Conservation (phyloP, 2,329 filamentous ascomycete species). For the Acarospora socialis region DNA sequence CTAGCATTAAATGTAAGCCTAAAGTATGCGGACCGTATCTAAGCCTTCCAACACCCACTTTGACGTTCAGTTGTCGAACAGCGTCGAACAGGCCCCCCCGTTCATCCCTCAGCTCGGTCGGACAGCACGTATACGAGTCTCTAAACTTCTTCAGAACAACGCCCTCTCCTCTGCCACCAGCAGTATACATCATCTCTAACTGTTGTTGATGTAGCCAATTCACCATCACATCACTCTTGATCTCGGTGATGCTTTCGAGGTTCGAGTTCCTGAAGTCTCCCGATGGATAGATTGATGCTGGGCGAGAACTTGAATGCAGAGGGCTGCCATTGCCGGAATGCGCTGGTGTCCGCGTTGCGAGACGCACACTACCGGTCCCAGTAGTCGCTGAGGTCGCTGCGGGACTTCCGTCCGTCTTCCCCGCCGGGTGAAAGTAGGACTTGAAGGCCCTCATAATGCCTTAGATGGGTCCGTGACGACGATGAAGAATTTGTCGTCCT, state of each 20-base stretch:
- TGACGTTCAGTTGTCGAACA: constrained; percentile 37
- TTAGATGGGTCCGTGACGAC: too few relatives aligned
- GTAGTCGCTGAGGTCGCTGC: too few relatives aligned
- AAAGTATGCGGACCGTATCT: background rate
- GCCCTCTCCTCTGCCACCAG: constrained; percentile 35
- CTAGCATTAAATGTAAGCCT: constrained; percentile 23
- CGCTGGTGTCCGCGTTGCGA: too few relatives aligned
- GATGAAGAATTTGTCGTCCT: too few relatives aligned
- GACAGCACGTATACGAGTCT: constrained; percentile 38
- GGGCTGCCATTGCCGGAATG: background rate
- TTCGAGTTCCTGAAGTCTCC: constrained; percentile 30
- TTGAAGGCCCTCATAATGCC: background rate
- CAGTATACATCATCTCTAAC: constrained; percentile 39
- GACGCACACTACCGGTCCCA: too few relatives aligned
- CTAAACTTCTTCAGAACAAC: constrained; percentile 40
- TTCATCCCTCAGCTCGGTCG: constrained; percentile 31
- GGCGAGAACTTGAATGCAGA: constrained; percentile 1
- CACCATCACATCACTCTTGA: constrained; percentile 48
- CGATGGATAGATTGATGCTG: constrained; percentile 24
- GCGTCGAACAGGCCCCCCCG: constrained; percentile 36
- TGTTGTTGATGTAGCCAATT: constrained; percentile 50
- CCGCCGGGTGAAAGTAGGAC: constrained; percentile 1
- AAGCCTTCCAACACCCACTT: constrained; percentile 30
- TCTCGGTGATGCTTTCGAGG: constrained; percentile 34
- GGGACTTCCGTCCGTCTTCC: background rate